Evolutionary conservation across 2,329 filamentous ascomycete species (phyloP), one percentile per base, ranked within the genome.

Genomic region (Fusarium bactridioides): DNA sequence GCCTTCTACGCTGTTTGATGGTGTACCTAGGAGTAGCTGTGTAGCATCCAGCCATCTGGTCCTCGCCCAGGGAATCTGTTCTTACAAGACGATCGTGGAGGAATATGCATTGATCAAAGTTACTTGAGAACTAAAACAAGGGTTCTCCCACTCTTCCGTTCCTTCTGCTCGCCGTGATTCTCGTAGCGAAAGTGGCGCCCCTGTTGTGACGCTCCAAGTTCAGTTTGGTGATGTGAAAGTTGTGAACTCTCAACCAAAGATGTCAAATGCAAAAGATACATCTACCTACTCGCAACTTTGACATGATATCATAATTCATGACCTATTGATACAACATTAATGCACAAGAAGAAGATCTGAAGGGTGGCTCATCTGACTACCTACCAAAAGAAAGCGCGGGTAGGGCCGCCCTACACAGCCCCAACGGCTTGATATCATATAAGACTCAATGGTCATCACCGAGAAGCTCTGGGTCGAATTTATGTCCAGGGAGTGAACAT

Each of bases 11-110:
- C 18, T 18, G 18, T 41, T 23, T 27, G 11, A 33, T 6, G 13
- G 23, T 33, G 27, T 38, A 33, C 47, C 57, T 27, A 33, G 45
- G 31, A 60, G 35, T 60, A 27, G 27, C 45, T 54, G 57, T 40
- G 45, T 60, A 33, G 57, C 57, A 54, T 19, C 45, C 35, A 54
- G 57, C 45, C 45, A 41, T 13, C 27, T 40, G 23, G 35, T 23
- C 27, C 15, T 33, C 33, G 4, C 45, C 45, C 18, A 41, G 13
- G 21, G 27, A 53, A 25, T 11, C 25, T 40, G 16, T 41, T 60
- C 21, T 38, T 53, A 33, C 35, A 31, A 33, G 31, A 60, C 35
- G 35, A 29, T 40, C n/a, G 45, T 54, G 35, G 57, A 60, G 18
- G 27, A 38, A 37, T 23, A 60, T 18, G 27, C 18, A 40, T 54